These are phyloP conservation scores for Acacia crassicarpa DNA, from an alignment of 306 rosid species.

Conservation along the genomic window DNA sequence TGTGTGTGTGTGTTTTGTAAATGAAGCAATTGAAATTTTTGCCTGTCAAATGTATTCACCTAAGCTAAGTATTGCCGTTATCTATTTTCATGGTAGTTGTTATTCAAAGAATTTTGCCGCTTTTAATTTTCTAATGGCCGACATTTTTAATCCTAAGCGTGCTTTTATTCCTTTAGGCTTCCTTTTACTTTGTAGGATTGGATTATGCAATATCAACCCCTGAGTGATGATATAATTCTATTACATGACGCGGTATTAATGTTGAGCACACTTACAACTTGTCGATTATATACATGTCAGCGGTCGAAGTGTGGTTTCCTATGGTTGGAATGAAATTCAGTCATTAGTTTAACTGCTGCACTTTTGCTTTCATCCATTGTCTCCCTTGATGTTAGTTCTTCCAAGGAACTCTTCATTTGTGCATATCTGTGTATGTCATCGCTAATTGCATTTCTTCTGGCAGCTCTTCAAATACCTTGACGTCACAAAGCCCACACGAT, in stretches of 20 bases:
- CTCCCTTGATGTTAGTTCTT: slow-evolving; percentile 16
- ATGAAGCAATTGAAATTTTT: background rate
- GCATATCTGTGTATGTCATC: slow-evolving; percentile 12
- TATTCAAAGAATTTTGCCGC: background rate
- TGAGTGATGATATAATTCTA: background rate
- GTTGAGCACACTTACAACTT: background rate
- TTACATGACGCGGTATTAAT: background rate
- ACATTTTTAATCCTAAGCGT: background rate
- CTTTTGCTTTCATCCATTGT: background rate
- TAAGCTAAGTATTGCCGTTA: background rate
- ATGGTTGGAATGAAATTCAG: background rate
- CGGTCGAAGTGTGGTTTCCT: background rate
- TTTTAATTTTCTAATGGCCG: background rate
- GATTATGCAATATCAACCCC: background rate
- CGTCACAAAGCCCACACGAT: slow-evolving; percentile 30
- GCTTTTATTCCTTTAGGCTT: background rate
- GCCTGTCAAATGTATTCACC: background rate
- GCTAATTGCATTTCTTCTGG: slow-evolving; percentile 27
- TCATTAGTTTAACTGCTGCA: background rate
- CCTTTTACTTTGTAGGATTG: background rate
- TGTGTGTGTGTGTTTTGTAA: background rate
- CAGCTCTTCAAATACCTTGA: slow-evolving; percentile 57
- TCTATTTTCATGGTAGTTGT: background rate
- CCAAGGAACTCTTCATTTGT: background rate
- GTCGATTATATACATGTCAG: background rate